A percentile compares a stretch with the other conserved stretches of the same genome.
phyloP scores from a whole-genome alignment of 2,329 filamentous ascomycete genomes.

The Phialemoniopsis sp. region DNA sequence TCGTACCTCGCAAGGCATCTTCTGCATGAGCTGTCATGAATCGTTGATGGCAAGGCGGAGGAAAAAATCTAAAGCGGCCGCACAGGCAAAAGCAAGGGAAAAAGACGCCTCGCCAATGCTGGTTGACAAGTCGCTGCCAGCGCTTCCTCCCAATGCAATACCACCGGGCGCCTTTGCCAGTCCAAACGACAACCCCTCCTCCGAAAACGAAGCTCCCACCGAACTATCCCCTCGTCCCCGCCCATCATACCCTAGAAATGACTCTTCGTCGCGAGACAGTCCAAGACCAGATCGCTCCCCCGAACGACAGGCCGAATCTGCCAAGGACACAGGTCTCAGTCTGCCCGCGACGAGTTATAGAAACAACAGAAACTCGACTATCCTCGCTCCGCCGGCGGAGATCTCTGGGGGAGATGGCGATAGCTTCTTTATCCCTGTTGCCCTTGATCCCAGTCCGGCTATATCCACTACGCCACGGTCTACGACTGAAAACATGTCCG shows the following conservation, averaged over 20 bases:
- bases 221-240: slow-evolving; percentile 65
- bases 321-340: slow-evolving; percentile 56
- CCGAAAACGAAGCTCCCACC: slow-evolving; percentile 43
- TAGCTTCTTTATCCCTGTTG: slow-evolving; percentile 73
- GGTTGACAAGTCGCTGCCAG: slow-evolving; percentile 88
- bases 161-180: slow-evolving; percentile 57
- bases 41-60: slow-evolving; percentile 88
- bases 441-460: slow-evolving; percentile 65
- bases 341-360: slow-evolving; percentile 75
- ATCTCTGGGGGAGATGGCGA: slow-evolving; percentile 49
- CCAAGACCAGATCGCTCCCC: slow-evolving; percentile 50
- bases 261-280: slow-evolving; percentile 51
- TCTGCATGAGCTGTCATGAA: slow-evolving; percentile 99
- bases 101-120: slow-evolving; percentile 64
- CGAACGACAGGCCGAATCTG: slow-evolving; percentile 40
- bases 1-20: slow-evolving; percentile 95
- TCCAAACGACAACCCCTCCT: too few species aligned
- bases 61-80: slow-evolving; percentile 74
- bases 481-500: slow-evolving; percentile 39
- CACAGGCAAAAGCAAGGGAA: slow-evolving; percentile 56
- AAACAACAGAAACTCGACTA: slow-evolving; percentile 69
- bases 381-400: slow-evolving; percentile 39
- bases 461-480: slow-evolving; percentile 51
- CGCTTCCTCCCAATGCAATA: slow-evolving; percentile 74
- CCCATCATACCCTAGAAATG: slow-evolving; percentile 43